Evolutionary conservation across 176 grass and related monocot species (phyloP), one percentile per base, ranked within the genome.

Genomic region (Neostapfia colusana): DNA sequence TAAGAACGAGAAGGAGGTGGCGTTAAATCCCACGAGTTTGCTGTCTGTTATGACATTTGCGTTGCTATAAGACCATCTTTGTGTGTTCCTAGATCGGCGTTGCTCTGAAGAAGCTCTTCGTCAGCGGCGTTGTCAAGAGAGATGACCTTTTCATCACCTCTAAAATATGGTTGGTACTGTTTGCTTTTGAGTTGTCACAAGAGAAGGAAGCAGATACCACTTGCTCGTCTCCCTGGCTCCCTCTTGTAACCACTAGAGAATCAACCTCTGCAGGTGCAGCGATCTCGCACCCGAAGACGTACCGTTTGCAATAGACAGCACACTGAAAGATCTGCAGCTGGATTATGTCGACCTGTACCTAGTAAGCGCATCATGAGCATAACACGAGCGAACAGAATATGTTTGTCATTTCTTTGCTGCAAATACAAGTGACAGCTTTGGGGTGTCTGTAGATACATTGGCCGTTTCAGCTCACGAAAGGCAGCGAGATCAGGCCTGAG

Each of bases 261-360:
- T 50, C 55, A 10, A 6, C 10, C 27, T 48, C 60, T 81, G 36
- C 49, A 92, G 89, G 85, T 74, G 82, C 43, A 58, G 62, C 50
- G 76, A 92, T 70, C 89, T 85, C 71, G 67, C 85, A 10, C 85
- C 89, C 10, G 85, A 92, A 72, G 89, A 92, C 85, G 89, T 92
- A 38, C 78, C 79, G 0, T 40, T 59, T 25, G 83, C 85, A 36
- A 16, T 92, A 14, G 46, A 88, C 31, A 35, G 68, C 12, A 92
- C 74, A 17, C 74, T 92, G 61, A 62, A 20, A 1, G 85, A 92
- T 11, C 60, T 92, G 41, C 85, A 85, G 62, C 82, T 92, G 31
- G 85, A 85, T 23, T 92, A 88, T 70, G 24, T 88, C 15, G 78
- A 92, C 42, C 89, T 92, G 64, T 92, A 92, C 44, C 85, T 88